phyloP scores from a whole-genome alignment of 805 yeast genomes.

The Starmerella roubikii region DNA sequence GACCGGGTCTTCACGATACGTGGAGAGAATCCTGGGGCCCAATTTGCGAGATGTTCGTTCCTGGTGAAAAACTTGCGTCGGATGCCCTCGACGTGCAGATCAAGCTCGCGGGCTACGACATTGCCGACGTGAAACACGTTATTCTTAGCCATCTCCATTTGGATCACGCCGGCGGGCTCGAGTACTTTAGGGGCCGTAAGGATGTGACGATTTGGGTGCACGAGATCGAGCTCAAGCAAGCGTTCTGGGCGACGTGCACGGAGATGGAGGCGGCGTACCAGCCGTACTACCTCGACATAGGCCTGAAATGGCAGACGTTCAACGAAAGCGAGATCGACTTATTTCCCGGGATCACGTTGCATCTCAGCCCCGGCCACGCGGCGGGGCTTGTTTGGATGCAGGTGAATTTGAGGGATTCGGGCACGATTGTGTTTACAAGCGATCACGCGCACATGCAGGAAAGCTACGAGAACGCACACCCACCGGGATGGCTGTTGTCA shows the following conservation, averaged over 20 bases:
- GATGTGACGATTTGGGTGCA: not conserved
- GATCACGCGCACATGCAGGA: not conserved
- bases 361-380: not conserved
- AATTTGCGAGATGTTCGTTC: not conserved
- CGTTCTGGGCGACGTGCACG: not conserved
- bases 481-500: not conserved
- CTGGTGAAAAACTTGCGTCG: not conserved
- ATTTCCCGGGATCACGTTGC: not conserved
- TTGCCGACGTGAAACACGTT: not conserved
- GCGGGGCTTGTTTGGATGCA: not conserved
- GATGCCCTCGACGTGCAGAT: not conserved
- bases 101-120: not conserved
- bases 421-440: not conserved
- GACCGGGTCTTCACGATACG: not conserved
- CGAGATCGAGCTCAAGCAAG: not conserved
- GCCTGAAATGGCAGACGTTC: not conserved
- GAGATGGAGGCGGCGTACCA: not conserved
- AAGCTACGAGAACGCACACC: not conserved
- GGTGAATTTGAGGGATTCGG: not conserved
- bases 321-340: not conserved
- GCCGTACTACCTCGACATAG: not conserved
- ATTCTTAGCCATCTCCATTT: not conserved
- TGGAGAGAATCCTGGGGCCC: not conserved
- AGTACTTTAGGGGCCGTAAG: not conserved
- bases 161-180: not conserved